Percentiles rank a stretch among this genome's conserved stretches.
These are phyloP conservation scores for Exobasidium cylindrosporum DNA, from an alignment of 1,284 basidiomycete genomes.

Conservation along the genomic window DNA sequence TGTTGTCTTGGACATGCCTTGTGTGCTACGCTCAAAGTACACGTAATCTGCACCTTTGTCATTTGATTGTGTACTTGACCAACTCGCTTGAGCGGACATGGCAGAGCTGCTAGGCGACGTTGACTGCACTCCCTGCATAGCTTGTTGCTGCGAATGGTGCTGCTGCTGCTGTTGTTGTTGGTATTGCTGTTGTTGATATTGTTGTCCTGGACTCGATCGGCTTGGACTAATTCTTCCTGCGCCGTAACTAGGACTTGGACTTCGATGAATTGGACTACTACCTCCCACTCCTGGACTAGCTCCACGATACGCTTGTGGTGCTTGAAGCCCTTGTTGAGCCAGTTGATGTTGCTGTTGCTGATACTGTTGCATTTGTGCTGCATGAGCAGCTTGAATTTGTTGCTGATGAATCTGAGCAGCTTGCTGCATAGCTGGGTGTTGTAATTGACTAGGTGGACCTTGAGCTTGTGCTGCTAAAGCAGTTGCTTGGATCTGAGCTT, in stretches of 20 bases:
- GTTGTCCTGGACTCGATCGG: slow-evolving; percentile 5
- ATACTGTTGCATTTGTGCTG: slow-evolving; percentile 21
- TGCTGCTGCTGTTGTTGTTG: neutral
- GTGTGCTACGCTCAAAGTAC: slow-evolving; percentile 86
- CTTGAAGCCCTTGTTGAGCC: slow-evolving; percentile 3
- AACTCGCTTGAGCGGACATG: neutral
- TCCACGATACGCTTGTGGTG: slow-evolving; percentile 2
- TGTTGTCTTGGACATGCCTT: slow-evolving; percentile 79
- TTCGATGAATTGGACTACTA: slow-evolving; percentile 11
- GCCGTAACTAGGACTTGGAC: slow-evolving; percentile 12
- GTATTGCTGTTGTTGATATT: slow-evolving; percentile 8
- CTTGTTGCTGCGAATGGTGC: slow-evolving; percentile 4
- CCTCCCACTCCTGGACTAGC: slow-evolving; percentile 11
- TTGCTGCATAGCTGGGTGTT: slow-evolving; percentile 48
- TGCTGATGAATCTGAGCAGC: slow-evolving; percentile 46
- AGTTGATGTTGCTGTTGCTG: slow-evolving; percentile 31
- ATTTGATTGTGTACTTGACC: slow-evolving; percentile 14
- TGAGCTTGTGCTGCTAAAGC: slow-evolving; percentile 47
- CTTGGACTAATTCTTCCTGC: slow-evolving; percentile 18
- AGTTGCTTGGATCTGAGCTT: slow-evolving; percentile 48
- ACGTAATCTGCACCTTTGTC: slow-evolving; percentile 71
- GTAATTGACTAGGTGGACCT: slow-evolving; percentile 43
- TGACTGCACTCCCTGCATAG: slow-evolving; percentile 16
- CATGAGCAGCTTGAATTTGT: slow-evolving; percentile 24
- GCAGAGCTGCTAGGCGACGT: slow-evolving; percentile 1